Base-by-base conservation (phyloP, 2,329 filamentous ascomycete genomes). In the Ambrosiella xylebori region DNA sequence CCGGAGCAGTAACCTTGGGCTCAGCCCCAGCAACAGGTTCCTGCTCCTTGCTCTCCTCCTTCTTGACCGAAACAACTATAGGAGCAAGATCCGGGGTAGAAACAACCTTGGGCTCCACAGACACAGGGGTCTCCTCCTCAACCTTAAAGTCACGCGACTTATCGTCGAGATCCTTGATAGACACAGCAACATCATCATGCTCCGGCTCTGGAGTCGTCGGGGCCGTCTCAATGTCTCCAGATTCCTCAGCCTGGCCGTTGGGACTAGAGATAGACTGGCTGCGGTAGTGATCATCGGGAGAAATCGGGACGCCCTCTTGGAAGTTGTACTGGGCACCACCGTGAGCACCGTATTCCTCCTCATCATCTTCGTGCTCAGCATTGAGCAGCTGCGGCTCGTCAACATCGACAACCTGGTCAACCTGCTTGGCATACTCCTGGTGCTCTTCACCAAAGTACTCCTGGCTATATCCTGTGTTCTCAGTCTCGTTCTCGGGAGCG, bases 121-220 rank as follows among this genome's bases (percentile, higher is more conserved):
- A 5, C 27, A 38, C 40, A 17, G 17, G 19, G 17, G 44, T 50
- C 9, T 54, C 51, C 12, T 17, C 15, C 7, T 11, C 11, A 13
- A 54, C 11, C 38, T 39, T 40, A 15, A 40, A 11, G 15, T 50
- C n/a, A 9, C 15, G 5, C 11, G 45, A 50, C 15, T 11, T 19
- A 38, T 17, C n/a, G 4, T 54, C 51, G 36, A 54, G 8, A 47
- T 47, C 44, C 44, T 57, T 52, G 17, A 37, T 35, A 47, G 15
- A 15, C 17, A 37, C 40, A 57, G 19, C 17, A 15, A 37, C 36
- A 40, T n/a, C 27, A 39, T 60, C 58, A 2, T 44, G 50, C 58
- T 60, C 58, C 13, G 54, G 54, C 13, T 59, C 58, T 11, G 58
- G 58, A 7, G 58, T 60, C 9, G 58, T 60, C 9, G 58, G 58